Evolutionary conservation across 2,329 filamentous ascomycete genomes (phyloP).

Genomic region (Fusarium foetens): DNA sequence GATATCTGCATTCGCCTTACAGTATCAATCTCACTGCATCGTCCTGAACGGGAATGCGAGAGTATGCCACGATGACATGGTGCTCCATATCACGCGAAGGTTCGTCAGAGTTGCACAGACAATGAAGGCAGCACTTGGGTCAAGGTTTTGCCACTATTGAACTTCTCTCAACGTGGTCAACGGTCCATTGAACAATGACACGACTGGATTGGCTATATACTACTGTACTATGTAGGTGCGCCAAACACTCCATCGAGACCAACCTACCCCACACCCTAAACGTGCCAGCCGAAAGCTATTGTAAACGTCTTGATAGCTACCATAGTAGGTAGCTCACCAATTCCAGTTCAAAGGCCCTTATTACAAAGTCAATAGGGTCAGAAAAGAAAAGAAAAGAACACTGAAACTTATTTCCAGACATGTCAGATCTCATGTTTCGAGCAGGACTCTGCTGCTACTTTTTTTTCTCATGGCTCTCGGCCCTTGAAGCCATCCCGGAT

Average conservation of each 20-base stretch:
- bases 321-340: background rate
- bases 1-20: constrained; percentile 9
- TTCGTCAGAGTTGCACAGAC: constrained; percentile 5
- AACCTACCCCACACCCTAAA: constrained; percentile 29
- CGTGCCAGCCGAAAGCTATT: constrained; percentile 23
- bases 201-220: constrained; percentile 2
- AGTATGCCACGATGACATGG: constrained; percentile 6
- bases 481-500: constrained; percentile 14
- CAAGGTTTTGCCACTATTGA: constrained; percentile 3
- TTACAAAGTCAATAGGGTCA: background rate
- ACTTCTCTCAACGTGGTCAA: background rate
- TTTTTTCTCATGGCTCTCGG: background rate
- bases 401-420: background rate
- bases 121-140: background rate
- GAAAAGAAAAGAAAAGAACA: background rate
- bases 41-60: background rate
- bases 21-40: constrained; percentile 9
- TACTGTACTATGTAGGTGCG: background rate
- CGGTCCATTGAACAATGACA: background rate
- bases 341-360: background rate
- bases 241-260: constrained; percentile 17
- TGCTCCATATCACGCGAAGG: background rate
- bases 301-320: background rate
- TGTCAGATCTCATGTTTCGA: constrained; percentile 11
- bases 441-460: background rate